Evolutionary conservation across 148 eudicot genomes (phyloP), one percentile per base, ranked within the genome.

Genomic region (Silene latifolia): DNA sequence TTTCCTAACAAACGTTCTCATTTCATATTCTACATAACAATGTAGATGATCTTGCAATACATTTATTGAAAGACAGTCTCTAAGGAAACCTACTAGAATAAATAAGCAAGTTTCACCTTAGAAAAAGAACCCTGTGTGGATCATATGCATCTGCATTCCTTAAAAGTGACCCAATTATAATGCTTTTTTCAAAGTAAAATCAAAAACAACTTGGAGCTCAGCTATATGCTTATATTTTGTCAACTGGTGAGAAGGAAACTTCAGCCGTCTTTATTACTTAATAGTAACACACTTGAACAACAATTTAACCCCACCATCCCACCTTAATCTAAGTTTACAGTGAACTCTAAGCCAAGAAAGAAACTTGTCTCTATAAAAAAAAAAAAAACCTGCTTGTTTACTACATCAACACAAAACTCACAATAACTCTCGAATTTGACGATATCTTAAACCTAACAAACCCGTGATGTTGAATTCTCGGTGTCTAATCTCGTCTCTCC

Each of bases 261-360:
- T 81, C 83, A 72, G 29, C 76, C 25, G 29, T 47, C 7, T 32
- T 60, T 20, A 51, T 76, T 61, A 81, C 83, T 81, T 81, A 74
- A 72, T 76, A 81, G 80, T 77, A 72, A 75, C 24, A 67, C 72
- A 71, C 79, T 80, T 80, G 67, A 80, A 72, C 17, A 65, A 58
- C 63, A 80, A 80, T 80, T 76, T 66, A 80, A 68, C 82, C 68
- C 82, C 82, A 80, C 79, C 25, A 75, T 75, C 25, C 35, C 35
- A 63, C 44, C 4, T 15, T 29, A 56, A 72, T 51, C 2, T 12
- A 46, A 54, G 44, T 23, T n/a, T 63, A 32, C 13, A 76, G 83
- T 77, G 69, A 51, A 60, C 83, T 81, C 77, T 67, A 81, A 81
- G 80, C 64, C 80, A 76, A 81, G 77, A 66, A 76, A 81, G 77